phyloP scores from a whole-genome alignment of 2,329 filamentous ascomycete genomes.

The Cercospora sesami region DNA sequence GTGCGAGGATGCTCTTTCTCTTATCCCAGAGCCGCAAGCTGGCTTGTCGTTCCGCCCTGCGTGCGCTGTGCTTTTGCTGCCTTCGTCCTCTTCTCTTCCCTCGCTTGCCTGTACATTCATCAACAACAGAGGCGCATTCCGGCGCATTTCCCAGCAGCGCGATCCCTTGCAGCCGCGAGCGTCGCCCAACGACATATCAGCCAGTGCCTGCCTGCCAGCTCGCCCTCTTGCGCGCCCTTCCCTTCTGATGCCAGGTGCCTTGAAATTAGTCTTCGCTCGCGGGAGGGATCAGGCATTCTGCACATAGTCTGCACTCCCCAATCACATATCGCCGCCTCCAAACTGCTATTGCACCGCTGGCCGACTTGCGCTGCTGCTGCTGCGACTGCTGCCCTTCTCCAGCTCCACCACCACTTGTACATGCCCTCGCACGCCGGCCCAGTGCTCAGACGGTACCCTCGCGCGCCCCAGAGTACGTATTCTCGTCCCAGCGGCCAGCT shows the following conservation, averaged over 20 bases:
- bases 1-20: neutral
- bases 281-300: slow-evolving; percentile 31
- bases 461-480: slow-evolving; percentile 4
- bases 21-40: slow-evolving; percentile 10
- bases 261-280: slow-evolving; percentile 25
- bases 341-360: slow-evolving; percentile 20
- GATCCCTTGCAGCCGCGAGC: slow-evolving; percentile 20
- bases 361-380: slow-evolving; percentile 2
- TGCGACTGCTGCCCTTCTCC: neutral
- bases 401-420: slow-evolving; percentile 6
- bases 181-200: slow-evolving; percentile 8
- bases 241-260: slow-evolving; percentile 16
- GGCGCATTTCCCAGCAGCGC: slow-evolving; percentile 21
- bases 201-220: slow-evolving; percentile 5
- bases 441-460: neutral
- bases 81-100: neutral
- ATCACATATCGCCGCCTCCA: slow-evolving; percentile 27
- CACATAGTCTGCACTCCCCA: slow-evolving; percentile 28
- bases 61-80: neutral
- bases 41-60: slow-evolving; percentile 7
- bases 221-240: slow-evolving; percentile 6
- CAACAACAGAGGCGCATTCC: slow-evolving; percentile 22
- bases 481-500: neutral
- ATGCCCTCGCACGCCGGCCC: slow-evolving; percentile 8
- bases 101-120: neutral